Conservation (phyloP, 192 early-diverging fungal genomes). For the Haplosporangium gracile region DNA sequence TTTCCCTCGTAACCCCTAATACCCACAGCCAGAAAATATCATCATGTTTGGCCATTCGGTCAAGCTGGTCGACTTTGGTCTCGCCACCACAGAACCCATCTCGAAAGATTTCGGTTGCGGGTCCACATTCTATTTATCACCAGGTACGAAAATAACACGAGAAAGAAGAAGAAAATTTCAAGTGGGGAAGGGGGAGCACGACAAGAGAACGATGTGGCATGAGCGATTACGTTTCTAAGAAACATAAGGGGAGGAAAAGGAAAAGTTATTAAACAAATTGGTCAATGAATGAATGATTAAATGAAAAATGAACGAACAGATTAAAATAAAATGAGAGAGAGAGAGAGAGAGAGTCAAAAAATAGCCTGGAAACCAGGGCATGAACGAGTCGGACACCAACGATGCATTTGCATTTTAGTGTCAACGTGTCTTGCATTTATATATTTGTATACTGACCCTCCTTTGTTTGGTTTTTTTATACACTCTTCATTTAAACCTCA, state of each 20-base stretch:
- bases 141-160: slow-evolving; percentile 62
- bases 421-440: slow-evolving; percentile 15
- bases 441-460: slow-evolving; percentile 78
- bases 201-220: neutral
- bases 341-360: no score
- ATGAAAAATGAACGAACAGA: neutral
- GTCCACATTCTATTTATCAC: slow-evolving; percentile 68
- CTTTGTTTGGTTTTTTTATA: neutral
- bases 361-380: no score
- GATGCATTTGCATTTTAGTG: slow-evolving; percentile 12
- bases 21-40: slow-evolving; percentile 81
- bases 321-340: neutral
- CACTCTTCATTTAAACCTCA: neutral
- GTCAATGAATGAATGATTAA: neutral
- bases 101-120: slow-evolving; percentile 81
- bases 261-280: neutral
- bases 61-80: slow-evolving; percentile 96
- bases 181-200: neutral
- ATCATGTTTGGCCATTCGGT: slow-evolving; percentile 75
- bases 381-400: neutral
- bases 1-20: neutral
- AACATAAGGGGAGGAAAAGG: neutral
- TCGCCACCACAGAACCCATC: slow-evolving; percentile 78
- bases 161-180: neutral
- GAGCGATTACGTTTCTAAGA: neutral